These are phyloP conservation scores for Aspergillus caelatus DNA, from an alignment of 2,329 filamentous ascomycete genomes.

Conservation along the genomic window DNA sequence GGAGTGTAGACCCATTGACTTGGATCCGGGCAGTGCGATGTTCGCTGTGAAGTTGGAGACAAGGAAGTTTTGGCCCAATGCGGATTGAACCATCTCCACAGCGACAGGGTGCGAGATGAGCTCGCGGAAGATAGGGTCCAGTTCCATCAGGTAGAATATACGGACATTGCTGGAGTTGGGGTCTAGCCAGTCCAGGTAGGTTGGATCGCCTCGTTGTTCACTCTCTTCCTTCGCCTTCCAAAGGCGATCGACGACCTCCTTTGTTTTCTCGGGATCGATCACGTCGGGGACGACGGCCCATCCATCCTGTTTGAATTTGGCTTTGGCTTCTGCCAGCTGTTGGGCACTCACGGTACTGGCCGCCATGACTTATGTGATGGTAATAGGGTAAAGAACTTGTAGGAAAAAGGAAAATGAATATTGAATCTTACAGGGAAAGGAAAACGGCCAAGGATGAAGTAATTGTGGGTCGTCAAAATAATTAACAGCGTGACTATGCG, in stretches of 20 bases:
- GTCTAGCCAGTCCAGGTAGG: constrained; percentile 2
- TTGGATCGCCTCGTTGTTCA: constrained; percentile 3
- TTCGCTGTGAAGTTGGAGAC: constrained; percentile 8
- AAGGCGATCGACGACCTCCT: background rate
- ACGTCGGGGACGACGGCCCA: constrained; percentile 3
- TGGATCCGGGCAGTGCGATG: constrained; percentile 3
- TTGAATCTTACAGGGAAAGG: background rate
- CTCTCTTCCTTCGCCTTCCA: constrained; percentile 3
- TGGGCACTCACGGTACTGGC: background rate
- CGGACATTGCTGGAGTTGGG: constrained; percentile 8
- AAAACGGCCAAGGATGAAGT: background rate
- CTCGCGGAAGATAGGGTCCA: constrained; percentile 8
- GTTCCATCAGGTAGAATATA: constrained; percentile 8
- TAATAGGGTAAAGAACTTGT: background rate
- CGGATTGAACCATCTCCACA: constrained; percentile 6
- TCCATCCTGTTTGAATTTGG: constrained; percentile 5
- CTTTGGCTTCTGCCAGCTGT: constrained; percentile 1
- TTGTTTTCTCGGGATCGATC: background rate
- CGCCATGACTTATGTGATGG: background rate
- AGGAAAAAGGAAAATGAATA: background rate
- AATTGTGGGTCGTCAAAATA: background rate
- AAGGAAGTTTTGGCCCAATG: constrained; percentile 9
- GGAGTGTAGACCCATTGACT: constrained; percentile 8
- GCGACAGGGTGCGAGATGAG: constrained; percentile 6
- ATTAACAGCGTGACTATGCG: background rate